Percentiles rank a stretch among this genome's conserved stretches.
These are phyloP conservation scores for Verbena officinalis DNA, from an alignment of 257 asterid genomes.

Conservation along the genomic window DNA sequence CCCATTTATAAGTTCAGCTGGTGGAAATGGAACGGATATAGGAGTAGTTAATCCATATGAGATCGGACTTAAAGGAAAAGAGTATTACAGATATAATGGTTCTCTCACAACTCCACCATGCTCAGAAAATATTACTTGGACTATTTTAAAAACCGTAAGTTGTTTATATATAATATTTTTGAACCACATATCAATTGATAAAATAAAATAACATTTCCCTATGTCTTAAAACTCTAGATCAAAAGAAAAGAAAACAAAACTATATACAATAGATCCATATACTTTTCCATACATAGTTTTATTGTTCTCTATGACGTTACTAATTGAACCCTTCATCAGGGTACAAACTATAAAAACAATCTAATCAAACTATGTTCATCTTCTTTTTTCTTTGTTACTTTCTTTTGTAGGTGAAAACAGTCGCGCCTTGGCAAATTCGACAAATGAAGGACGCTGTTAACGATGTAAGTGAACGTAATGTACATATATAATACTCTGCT, in stretches of 20 bases:
- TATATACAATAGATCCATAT: too few species aligned
- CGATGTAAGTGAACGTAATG: constrained; percentile 48
- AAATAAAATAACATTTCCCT: too few species aligned
- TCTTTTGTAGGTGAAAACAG: constrained; percentile 51
- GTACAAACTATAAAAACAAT: too few species aligned
- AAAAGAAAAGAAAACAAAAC: too few species aligned
- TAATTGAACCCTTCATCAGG: too few species aligned
- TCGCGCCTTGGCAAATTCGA: constrained; percentile 44
- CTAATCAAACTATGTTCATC: too few species aligned
- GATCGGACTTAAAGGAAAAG: constrained; percentile 32
- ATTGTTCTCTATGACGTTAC: too few species aligned
- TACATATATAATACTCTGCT: too few species aligned
- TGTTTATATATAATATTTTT: neutral
- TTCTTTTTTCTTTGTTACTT: neutral
- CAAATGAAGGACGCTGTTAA: constrained; percentile 42
- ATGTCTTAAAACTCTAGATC: too few species aligned
- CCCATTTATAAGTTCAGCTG: constrained; percentile 30
- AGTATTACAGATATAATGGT: constrained; percentile 63
- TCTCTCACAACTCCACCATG: constrained; percentile 85
- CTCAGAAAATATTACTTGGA: constrained; percentile 67
- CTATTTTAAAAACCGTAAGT: constrained; percentile 41
- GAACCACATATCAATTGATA: too few species aligned
- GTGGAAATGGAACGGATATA: constrained; percentile 30
- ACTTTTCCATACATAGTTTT: too few species aligned
- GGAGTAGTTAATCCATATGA: constrained; percentile 44